Conservation (phyloP, 176 grass and related monocot genomes). For the Aegilops bicornis region DNA sequence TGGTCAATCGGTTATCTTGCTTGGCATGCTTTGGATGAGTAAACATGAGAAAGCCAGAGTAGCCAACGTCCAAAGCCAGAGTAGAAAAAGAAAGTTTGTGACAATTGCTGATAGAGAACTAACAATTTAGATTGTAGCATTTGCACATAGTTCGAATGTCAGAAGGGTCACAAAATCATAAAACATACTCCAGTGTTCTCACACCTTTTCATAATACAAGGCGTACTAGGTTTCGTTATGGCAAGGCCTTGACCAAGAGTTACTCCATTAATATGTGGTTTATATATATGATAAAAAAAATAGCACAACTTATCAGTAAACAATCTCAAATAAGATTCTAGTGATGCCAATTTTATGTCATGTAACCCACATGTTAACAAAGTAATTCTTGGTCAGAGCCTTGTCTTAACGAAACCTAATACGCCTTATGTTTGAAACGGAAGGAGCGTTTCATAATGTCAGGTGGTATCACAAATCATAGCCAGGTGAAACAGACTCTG, state of each 20-base stretch:
- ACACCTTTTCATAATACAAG: no score
- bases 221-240: neutral
- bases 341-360: neutral
- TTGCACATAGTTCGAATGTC: neutral
- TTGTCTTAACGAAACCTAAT: neutral
- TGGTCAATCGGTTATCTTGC: constrained; percentile 12
- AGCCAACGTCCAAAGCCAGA: neutral
- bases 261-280: neutral
- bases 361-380: neutral
- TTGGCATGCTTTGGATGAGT: constrained; percentile 40
- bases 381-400: neutral
- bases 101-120: neutral
- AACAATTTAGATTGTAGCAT: neutral
- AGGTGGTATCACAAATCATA: neutral
- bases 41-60: constrained; percentile 21
- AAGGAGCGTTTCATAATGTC: neutral
- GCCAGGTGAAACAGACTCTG: neutral
- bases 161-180: neutral
- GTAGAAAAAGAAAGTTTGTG: neutral
- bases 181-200: neutral
- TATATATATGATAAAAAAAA: neutral
- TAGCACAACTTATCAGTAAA: neutral
- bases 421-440: neutral
- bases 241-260: neutral
- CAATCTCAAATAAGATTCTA: neutral